Conservation (phyloP, 2,329 filamentous ascomycete genomes). For the Cordyceps farinosa region DNA sequence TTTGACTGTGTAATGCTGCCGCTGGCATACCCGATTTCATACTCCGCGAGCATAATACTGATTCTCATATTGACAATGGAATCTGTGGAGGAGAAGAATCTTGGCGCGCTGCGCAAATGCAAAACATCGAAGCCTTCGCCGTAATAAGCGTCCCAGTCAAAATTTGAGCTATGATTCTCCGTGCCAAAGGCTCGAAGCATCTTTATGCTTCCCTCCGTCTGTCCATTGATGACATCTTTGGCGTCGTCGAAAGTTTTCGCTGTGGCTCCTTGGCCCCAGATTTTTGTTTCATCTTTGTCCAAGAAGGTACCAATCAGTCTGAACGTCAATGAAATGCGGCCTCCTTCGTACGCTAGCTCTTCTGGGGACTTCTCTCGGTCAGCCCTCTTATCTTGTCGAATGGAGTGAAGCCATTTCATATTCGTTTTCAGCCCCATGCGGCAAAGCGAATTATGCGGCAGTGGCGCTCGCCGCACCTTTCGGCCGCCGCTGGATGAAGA, state of each 20-base stretch:
- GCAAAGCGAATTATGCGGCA: constrained; percentile 89
- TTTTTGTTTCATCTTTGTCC: constrained; percentile 56
- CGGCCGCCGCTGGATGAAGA: constrained; percentile 37
- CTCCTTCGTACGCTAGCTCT: constrained; percentile 70
- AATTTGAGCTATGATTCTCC: constrained; percentile 73
- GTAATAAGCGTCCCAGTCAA: constrained; percentile 74
- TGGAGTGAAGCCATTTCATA: constrained; percentile 84
- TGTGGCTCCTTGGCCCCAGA: constrained; percentile 91
- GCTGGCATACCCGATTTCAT: constrained; percentile 44
- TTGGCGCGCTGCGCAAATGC: constrained; percentile 54
- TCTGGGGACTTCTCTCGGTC: constrained; percentile 61
- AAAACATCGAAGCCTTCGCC: constrained; percentile 81
- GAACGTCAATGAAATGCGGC: constrained; percentile 90
- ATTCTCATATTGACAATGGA: constrained; percentile 47
- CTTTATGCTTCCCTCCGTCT: constrained; percentile 58
- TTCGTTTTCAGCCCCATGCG: constrained; percentile 80
- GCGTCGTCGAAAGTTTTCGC: constrained; percentile 62
- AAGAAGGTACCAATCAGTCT: constrained; percentile 84
- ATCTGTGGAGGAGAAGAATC: constrained; percentile 50
- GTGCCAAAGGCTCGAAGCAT: constrained; percentile 77
- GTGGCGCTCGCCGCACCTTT: constrained; percentile 61
- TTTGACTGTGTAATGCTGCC: constrained; percentile 37
- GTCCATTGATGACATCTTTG: constrained; percentile 63
- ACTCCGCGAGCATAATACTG: constrained; percentile 47
- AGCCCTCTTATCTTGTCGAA: constrained; percentile 78